A percentile compares a stretch with the other conserved stretches of the same genome.
Conservation (phyloP, 352 stramenopile species). For the Phytophthora palmivora region DNA sequence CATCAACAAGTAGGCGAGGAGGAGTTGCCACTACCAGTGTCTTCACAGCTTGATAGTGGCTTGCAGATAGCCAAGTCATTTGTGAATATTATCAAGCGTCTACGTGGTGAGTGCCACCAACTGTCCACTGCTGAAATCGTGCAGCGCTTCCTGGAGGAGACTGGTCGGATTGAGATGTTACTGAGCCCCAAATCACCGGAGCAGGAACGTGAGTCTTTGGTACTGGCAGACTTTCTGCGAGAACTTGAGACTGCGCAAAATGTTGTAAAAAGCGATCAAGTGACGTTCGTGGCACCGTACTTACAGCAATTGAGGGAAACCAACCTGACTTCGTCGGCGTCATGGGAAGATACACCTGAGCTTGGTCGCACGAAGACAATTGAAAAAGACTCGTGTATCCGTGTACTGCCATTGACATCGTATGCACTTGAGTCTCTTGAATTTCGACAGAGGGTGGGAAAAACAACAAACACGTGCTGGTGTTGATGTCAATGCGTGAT, state of each 20-base stretch:
- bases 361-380: background rate
- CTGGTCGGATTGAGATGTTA: conserved; percentile 48
- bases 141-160: conserved; percentile 66
- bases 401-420: conserved; percentile 59
- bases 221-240: conserved; percentile 69
- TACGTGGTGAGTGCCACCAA: conserved; percentile 59
- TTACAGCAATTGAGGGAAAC: conserved; percentile 64
- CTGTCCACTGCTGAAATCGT: conserved; percentile 65
- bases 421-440: conserved; percentile 48
- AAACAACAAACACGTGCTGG: conserved; percentile 28
- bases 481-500: conserved; percentile 79
- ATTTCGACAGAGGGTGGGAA: conserved; percentile 4
- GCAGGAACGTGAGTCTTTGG: conserved; percentile 66
- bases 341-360: conserved; percentile 22
- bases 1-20: conserved; percentile 16
- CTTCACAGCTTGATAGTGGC: conserved; percentile 28
- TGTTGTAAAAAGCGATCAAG: conserved; percentile 58
- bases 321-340: conserved; percentile 36
- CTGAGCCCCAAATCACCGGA: conserved; percentile 54
- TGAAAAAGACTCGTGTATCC: conserved; percentile 28
- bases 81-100: conserved; percentile 45
- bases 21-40: conserved; percentile 8
- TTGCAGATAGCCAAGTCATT: conserved; percentile 44
- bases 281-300: conserved; percentile 80
- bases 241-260: conserved; percentile 67